These are phyloP conservation scores for Rhodosporidiobolus sp. DNA, from an alignment of 768 basidiomycete species.

Conservation along the genomic window DNA sequence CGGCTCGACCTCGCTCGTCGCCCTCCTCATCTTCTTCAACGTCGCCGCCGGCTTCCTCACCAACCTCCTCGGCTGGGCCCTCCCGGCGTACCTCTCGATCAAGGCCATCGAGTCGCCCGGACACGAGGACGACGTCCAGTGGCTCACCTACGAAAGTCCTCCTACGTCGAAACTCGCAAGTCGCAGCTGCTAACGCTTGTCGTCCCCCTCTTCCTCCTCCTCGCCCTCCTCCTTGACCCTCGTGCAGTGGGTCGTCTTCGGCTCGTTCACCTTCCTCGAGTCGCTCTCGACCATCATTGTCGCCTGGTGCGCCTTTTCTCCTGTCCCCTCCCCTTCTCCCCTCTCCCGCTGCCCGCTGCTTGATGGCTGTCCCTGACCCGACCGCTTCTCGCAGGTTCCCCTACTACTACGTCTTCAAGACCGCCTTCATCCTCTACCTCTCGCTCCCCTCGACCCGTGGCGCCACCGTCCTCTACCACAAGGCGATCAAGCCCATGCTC, in stretches of 20 bases:
- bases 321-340: not conserved
- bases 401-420: constrained; percentile 52
- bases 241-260: constrained; percentile 75
- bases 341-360: not conserved
- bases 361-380: not conserved
- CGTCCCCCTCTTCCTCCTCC: too few species aligned
- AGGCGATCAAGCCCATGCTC: constrained; percentile 75
- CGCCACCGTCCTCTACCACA: constrained; percentile 74
- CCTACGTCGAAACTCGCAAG: too few species aligned
- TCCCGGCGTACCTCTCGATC: constrained; percentile 93
- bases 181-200: too few species aligned
- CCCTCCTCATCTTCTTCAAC: constrained; percentile 77
- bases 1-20: constrained; percentile 64
- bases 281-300: constrained; percentile 75
- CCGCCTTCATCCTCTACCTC: constrained; percentile 50
- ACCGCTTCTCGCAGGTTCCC: constrained; percentile 46
- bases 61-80: constrained; percentile 87
- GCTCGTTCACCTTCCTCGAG: constrained; percentile 86
- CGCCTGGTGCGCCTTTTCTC: constrained; percentile 61
- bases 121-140: constrained; percentile 71
- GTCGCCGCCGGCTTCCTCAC: constrained; percentile 87
- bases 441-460: constrained; percentile 59
- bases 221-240: too few species aligned
- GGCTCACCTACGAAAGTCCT: constrained; percentile 98
- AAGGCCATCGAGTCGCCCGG: constrained; percentile 86